Evolutionary conservation across 768 basidiomycete species (phyloP).

Genomic region (Pulveroboletus sp.): DNA sequence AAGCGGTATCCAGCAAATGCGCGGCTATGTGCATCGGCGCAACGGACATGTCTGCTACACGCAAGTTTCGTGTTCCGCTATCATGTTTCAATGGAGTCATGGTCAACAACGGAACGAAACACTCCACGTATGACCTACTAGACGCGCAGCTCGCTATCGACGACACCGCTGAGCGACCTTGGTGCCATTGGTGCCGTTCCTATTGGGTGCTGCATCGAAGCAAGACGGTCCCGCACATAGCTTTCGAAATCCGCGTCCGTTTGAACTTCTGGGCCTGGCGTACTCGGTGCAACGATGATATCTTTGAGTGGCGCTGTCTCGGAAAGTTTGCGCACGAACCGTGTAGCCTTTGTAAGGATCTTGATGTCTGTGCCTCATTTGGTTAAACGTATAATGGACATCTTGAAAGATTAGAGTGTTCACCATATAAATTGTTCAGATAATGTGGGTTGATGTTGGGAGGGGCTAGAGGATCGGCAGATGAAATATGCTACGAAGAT

Average conservation of each 20-base stretch:
- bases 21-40: conserved; percentile 13
- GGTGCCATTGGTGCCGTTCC: conserved; percentile 20
- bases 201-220: conserved; percentile 11
- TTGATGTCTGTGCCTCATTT: conserved; percentile 7
- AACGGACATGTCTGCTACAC: conserved; percentile 18
- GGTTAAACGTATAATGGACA: neutral
- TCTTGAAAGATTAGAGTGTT: neutral
- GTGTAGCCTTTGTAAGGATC: conserved; percentile 13
- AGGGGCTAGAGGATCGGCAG: conserved; percentile 9
- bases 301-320: conserved; percentile 16
- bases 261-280: conserved; percentile 18
- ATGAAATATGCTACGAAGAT: conserved; percentile 13
- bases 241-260: conserved; percentile 15
- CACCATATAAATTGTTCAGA: conserved; percentile 15
- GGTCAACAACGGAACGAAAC: neutral
- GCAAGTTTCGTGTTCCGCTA: conserved; percentile 16
- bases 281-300: conserved; percentile 17
- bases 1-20: conserved; percentile 16
- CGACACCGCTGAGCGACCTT: conserved; percentile 16
- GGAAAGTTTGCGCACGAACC: conserved; percentile 13
- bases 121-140: conserved; percentile 1
- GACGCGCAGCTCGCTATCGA: conserved; percentile 14
- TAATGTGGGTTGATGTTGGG: conserved; percentile 12
- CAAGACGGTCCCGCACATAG: conserved; percentile 1
- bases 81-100: neutral